Conservation (phyloP, 139 green algal genomes). For the Micractinium sp. region DNA sequence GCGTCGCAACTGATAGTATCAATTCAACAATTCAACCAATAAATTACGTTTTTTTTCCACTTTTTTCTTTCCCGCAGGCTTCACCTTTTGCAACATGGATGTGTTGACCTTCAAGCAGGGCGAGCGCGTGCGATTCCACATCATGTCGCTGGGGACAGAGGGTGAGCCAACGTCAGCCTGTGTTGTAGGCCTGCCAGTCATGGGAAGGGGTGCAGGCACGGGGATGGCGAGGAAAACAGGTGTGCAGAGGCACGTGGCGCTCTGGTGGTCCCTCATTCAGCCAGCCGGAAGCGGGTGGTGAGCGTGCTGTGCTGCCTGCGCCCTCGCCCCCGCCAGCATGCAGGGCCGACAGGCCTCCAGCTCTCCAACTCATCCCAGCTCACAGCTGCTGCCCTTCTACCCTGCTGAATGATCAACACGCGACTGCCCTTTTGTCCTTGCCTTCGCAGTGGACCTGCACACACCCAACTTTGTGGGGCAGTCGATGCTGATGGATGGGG, state of each 20-base stretch:
- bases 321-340: no score
- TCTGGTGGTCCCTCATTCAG: no score
- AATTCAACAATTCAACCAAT: no score
- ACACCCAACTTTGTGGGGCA: slow-evolving; percentile 62
- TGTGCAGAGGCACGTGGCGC: no score
- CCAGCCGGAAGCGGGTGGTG: no score
- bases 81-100: slow-evolving; percentile 68
- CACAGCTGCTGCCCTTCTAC: background rate
- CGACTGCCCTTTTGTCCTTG: background rate
- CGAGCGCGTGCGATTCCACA: slow-evolving; percentile 50
- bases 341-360: background rate
- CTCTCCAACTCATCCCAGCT: no score
- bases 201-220: no score
- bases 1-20: no score
- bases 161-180: background rate
- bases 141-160: slow-evolving; percentile 62
- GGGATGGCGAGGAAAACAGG: no score
- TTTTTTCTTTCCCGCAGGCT: slow-evolving; percentile 38
- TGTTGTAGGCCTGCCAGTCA: no score
- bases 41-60: no score
- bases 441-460: slow-evolving; percentile 68
- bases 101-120: slow-evolving; percentile 42
- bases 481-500: background rate
- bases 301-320: no score
- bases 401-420: background rate